Evolutionary conservation across 345 rosid species (phyloP).

Genomic region (Brassica carinata): DNA sequence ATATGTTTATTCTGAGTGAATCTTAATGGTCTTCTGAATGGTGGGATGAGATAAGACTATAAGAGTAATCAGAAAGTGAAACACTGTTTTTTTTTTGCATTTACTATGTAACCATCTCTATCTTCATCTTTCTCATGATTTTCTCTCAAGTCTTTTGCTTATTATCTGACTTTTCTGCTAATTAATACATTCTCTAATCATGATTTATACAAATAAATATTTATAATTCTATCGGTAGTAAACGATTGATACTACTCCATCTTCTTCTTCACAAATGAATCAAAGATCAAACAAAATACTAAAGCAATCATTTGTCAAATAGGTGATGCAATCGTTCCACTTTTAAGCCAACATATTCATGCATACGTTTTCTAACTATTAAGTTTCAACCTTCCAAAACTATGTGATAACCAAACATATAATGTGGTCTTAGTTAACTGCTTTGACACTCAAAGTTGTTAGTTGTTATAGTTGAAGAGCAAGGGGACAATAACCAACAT

Average conservation of each 20-base stretch:
- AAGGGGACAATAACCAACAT: neutral
- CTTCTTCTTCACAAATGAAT: neutral
- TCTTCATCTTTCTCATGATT: neutral
- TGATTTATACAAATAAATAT: neutral
- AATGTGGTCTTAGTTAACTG: neutral
- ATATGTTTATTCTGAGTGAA: constrained; percentile 24
- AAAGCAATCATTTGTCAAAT: neutral
- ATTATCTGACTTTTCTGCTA: neutral
- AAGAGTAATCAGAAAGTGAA: constrained; percentile 11
- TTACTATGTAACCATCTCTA: constrained; percentile 5
- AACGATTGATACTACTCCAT: neutral
- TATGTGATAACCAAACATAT: too few species aligned
- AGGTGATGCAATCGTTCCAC: neutral
- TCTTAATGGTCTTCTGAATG: constrained; percentile 24
- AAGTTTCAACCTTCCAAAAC: too few species aligned
- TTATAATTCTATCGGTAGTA: neutral
- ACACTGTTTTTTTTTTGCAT: neutral
- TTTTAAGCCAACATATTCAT: neutral
- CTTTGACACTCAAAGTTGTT: neutral
- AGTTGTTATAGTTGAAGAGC: neutral
- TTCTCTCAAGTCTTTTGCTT: neutral
- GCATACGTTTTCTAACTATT: too few species aligned
- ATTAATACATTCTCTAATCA: neutral
- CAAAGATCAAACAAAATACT: neutral
- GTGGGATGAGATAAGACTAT: neutral